Conservation (phyloP, 2,329 filamentous ascomycete genomes). For the Paramyrothecium sp. region DNA sequence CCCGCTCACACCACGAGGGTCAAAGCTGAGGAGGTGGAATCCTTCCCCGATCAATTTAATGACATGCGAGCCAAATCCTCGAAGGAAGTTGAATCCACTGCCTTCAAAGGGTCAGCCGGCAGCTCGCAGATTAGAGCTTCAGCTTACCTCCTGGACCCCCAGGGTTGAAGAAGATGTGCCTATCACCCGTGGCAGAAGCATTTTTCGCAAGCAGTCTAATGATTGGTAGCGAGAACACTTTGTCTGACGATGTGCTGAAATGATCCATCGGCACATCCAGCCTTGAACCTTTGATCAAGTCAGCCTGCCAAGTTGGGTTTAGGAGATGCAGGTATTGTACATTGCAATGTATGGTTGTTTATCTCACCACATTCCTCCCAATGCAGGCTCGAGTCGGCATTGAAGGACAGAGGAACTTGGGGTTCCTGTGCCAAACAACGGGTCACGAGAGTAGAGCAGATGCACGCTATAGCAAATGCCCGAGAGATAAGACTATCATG, state of each 20-base stretch:
- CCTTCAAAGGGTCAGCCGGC: neutral
- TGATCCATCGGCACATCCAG: slow-evolving; percentile 46
- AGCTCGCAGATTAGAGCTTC: slow-evolving; percentile 22
- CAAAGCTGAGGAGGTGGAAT: slow-evolving; percentile 46
- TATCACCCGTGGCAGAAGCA: slow-evolving; percentile 25
- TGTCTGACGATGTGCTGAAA: slow-evolving; percentile 32
- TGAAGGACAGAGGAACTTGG: neutral
- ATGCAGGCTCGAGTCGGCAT: neutral
- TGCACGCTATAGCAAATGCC: too few relatives aligned
- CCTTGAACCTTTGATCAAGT: neutral
- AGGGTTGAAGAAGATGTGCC: slow-evolving; percentile 43
- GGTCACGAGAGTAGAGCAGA: too few relatives aligned
- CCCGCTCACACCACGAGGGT: slow-evolving; percentile 41
- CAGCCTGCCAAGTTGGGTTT: neutral
- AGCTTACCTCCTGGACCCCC: slow-evolving; percentile 46
- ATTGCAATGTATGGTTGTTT: neutral
- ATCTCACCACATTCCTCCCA: neutral
- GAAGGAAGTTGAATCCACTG: neutral
- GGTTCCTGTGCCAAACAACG: neutral
- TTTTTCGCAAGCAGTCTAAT: slow-evolving; percentile 41
- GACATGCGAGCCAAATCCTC: slow-evolving; percentile 27
- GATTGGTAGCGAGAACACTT: slow-evolving; percentile 42
- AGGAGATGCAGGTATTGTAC: neutral
- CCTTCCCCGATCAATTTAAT: slow-evolving; percentile 35
- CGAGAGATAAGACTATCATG: too few relatives aligned